Base-by-base conservation (phyloP, 306 rosid genomes). In the Prunus fruticosa region DNA sequence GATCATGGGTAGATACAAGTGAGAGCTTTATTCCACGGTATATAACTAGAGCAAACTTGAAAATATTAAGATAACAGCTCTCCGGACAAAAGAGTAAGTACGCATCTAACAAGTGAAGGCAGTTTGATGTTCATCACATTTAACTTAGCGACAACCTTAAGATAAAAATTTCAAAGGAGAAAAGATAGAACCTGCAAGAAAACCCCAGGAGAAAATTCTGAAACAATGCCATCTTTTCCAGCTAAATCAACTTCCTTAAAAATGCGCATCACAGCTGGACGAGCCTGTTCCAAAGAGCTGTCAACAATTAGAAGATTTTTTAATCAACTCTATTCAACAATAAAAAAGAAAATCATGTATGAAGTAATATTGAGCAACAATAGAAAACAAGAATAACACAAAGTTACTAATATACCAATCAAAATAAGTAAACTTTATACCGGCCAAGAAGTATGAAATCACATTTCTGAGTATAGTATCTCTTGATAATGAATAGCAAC, bases 171-270 rank as follows among this genome's bases (percentile, higher is more conserved):
- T 56, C 25, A 69, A 20, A 52, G 71, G 64, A 12, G 38, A 64
- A 72, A 73, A 67, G 65, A 67, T 20, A 86, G 45, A 80, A 95
- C 98, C 97, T 92, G 99, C 76, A 89, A 68, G 88, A 89, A 95
- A 79, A 95, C 97, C 75, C 97, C 98, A 51, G 96, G 97, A 74
- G 97, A 90, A 78, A 82, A 82, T 79, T 90, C 93, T 76, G 99
- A 95, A 76, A 90, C 93, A 76, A 89, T 80, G 79, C 99, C 97
- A 83, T 87, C 97, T 82, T 87, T 87, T 82, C 96, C 97, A 67
- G 90, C 88, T 86, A 95, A 90, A 82, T 81, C 96, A 62, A 88
- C 96, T 86, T 34, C 81, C 83, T 86, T 84, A 82, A 92, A 86
- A 78, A 84, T 45, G 64, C 88, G 85, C 73, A 95, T 79, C 67